Evolutionary conservation across 1,284 basidiomycete genomes (phyloP).

Genomic region (Cutaneotrichosporon cutaneum): DNA sequence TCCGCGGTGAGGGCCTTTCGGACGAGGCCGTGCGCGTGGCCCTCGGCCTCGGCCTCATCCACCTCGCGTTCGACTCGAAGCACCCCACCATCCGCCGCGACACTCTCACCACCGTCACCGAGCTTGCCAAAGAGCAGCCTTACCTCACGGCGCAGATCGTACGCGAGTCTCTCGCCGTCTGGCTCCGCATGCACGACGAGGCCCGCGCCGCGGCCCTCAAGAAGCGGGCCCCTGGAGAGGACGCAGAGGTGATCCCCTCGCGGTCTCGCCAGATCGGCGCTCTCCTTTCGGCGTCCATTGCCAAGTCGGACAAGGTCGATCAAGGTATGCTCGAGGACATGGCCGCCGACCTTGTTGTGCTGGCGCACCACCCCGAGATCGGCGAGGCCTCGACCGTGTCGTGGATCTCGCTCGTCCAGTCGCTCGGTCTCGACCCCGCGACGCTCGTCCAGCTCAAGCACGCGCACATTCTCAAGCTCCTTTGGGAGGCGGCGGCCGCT

Average conservation of each 20-base stretch:
- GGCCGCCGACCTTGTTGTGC: conserved; percentile 60
- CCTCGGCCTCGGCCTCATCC: conserved; percentile 65
- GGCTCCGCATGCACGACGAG: conserved; percentile 40
- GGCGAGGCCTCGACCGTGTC: conserved; percentile 64
- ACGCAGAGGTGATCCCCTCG: conserved; percentile 32
- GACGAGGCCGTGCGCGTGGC: conserved; percentile 62
- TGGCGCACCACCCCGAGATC: conserved; percentile 72
- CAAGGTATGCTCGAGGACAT: conserved; percentile 35
- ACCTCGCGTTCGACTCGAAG: conserved; percentile 64
- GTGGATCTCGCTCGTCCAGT: conserved; percentile 82
- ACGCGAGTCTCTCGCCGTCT: conserved; percentile 59
- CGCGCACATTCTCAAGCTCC: conserved; percentile 37
- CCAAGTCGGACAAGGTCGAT: conserved; percentile 22
- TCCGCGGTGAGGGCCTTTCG: conserved; percentile 59
- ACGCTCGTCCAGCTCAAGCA: conserved; percentile 46
- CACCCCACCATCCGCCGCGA: conserved; percentile 60
- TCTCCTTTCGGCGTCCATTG: conserved; percentile 29
- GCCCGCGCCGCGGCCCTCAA: conserved; percentile 25
- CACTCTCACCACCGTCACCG: conserved; percentile 56
- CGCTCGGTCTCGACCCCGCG: conserved; percentile 66
- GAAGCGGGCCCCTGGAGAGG: conserved; percentile 28
- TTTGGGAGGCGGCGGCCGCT: conserved; percentile 37
- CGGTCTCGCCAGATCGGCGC: conserved; percentile 44
- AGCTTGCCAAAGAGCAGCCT: conserved; percentile 49
- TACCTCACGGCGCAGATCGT: conserved; percentile 60